Base-by-base conservation (phyloP, 345 rosid species). In the Lumnitzera racemosa region DNA sequence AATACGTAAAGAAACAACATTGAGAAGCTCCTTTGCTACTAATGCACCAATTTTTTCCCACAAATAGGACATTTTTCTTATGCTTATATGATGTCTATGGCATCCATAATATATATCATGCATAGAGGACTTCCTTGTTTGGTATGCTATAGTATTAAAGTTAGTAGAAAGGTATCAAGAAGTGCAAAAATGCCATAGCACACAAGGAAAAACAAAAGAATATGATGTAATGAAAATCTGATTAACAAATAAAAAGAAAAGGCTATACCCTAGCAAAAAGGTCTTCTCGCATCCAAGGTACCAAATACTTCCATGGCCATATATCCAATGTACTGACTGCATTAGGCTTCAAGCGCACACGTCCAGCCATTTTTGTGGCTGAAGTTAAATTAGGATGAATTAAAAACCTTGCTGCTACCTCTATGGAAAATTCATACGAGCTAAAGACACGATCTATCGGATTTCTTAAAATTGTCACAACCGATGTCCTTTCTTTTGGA, bases 261-360 rank as follows among this genome's bases (percentile, higher is more conserved):
- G 51, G 59, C 49, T 78, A 63, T 87, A 94, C 99, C 86, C 95
- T 83, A 61, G 84, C 72, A 79, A 90, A 94, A 13, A 94, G 77
- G 79, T 94, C 99, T 77, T 90, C 85, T 68, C 96, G 82, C 99
- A 94, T 94, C 99, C 99, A 87, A 25, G 99, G 96, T 70, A 90
- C 99, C 73, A 94, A 62, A 75, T 85, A 81, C 67, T 90, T 94
- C 99, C 99, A 94, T 46, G 99, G 99, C 99, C 99, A 94, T 70
- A 94, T 90, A 73, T 94, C 91, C 64, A 94, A 77, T 14, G 99
- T 94, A 72, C 96, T 94, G 58, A 94, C 84, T 64, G 87, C 91
- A 46, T 68, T 73, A 54, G 55, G 57, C 74, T 75, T 84, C 60
- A 76, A 15, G 41, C 87, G 96, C 74, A 89, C 31, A 29, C 86